Percentiles rank a stretch among this genome's conserved stretches.
phyloP scores from a whole-genome alignment of 208 protist genomes.

The Wallacemonas sp. region DNA sequence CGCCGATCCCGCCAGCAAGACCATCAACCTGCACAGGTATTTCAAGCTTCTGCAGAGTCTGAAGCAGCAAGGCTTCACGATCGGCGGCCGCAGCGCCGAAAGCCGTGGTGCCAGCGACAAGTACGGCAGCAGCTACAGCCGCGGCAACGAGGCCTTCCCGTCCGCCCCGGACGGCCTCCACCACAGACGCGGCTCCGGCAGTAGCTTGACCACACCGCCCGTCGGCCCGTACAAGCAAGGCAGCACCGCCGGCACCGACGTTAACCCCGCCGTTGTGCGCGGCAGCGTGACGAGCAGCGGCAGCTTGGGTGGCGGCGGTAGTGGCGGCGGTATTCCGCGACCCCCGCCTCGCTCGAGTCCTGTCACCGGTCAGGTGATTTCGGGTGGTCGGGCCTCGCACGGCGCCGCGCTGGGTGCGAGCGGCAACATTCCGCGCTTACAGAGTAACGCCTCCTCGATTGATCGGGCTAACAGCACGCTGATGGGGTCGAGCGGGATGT shows the following conservation, averaged over 20 bases:
- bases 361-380: constrained; percentile 11
- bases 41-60: constrained; percentile 28
- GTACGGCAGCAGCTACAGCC: constrained; percentile 17
- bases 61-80: constrained; percentile 16
- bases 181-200: not conserved
- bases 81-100: not conserved
- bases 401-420: not conserved
- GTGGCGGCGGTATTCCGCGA: not conserved
- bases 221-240: not conserved
- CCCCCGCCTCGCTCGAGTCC: constrained; percentile 10
- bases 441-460: not conserved
- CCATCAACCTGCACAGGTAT: constrained; percentile 37
- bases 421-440: not conserved
- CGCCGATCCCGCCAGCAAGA: constrained; percentile 24
- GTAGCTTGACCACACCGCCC: not conserved
- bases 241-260: not conserved
- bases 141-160: not conserved
- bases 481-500: not conserved
- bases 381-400: constrained; percentile 1
- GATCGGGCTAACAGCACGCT: not conserved
- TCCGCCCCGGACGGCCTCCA: not conserved
- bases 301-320: not conserved
- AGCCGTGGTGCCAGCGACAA: not conserved
- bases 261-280: not conserved
- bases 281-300: not conserved